Evolutionary conservation across 2,329 filamentous ascomycete genomes (phyloP).

Genomic region (Curvularia sp.): DNA sequence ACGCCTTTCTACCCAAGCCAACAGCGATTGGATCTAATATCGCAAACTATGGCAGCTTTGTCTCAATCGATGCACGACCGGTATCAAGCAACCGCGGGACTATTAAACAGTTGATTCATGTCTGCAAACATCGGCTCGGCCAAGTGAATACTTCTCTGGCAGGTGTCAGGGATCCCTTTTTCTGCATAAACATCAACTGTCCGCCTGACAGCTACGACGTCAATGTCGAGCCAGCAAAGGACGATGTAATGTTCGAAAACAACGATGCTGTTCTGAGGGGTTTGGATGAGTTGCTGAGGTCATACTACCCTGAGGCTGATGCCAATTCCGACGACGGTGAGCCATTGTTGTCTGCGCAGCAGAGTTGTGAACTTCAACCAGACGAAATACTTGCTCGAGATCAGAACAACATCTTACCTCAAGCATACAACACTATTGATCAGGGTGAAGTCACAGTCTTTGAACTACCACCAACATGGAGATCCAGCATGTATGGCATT

Average conservation of each 20-base stretch:
- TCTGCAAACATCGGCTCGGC: constrained; percentile 62
- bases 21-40: constrained; percentile 55
- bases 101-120: constrained; percentile 64
- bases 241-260: constrained; percentile 72
- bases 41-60: constrained; percentile 58
- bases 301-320: constrained; percentile 41
- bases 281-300: constrained; percentile 56
- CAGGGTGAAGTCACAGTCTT: not conserved
- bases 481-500: constrained; percentile 51
- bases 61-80: constrained; percentile 74
- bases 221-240: constrained; percentile 75
- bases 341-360: constrained; percentile 8
- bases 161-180: constrained; percentile 63
- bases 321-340: constrained; percentile 15
- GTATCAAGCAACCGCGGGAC: constrained; percentile 63
- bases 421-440: not conserved
- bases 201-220: constrained; percentile 70
- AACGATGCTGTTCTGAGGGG: constrained; percentile 56
- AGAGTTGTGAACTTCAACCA: not conserved
- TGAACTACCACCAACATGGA: constrained; percentile 33
- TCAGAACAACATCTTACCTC: not conserved
- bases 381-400: not conserved
- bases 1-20: constrained; percentile 65
- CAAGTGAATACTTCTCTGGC: constrained; percentile 30
- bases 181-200: constrained; percentile 70